Base-by-base conservation (phyloP, 2,329 filamentous ascomycete species). In the Amesomyces nigricolor region DNA sequence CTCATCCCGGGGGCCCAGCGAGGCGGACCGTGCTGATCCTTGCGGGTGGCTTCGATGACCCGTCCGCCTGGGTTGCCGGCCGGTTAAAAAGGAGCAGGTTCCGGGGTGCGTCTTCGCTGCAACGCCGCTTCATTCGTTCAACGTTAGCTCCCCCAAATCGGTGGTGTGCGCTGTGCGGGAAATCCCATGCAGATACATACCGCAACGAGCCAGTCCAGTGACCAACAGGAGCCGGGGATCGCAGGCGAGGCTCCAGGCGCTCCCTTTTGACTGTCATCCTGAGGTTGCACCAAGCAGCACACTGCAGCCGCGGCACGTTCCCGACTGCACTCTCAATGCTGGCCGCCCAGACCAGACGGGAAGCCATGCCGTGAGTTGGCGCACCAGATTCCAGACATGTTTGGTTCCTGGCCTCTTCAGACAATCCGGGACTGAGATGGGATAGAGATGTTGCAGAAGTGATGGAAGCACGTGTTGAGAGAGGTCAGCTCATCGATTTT, bases 41-140 rank as follows among this genome's bases (percentile, higher is more conserved):
- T 54, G 61, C 59, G 57, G 59, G 62, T 63, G 62, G 62, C 60
- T 63, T 63, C 56, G 61, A 53, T 46, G 62, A 61, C 58, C 63
- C 63, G 58, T 61, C 54, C 57, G 57, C 60, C 54, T 64, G 62
- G 62, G 62, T 61, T 53, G 58, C 53, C 62, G 51, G 54, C 58
- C 61, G 61, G 61, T 58, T 64, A 61, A 62, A 63, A 59, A 26
- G 22, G 32, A 58, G 62, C 62, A 61, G 51, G 48, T 30, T 47
- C 56, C 58, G 59, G 61, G 59, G 59, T 49, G 17, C 32, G n/a
- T 46, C 44, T 10, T 32, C 29, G 11, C 38, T 59, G 51, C 56
- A 63, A 64, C 62, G 61, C 61, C 51, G 47, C 52, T 53, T 53
- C 45, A 39, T 42, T 26, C 22, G 22, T 26, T 26, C 22, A 26